phyloP scores from a whole-genome alignment of 179 eudicot genomes.

The Camellia oleifera region DNA sequence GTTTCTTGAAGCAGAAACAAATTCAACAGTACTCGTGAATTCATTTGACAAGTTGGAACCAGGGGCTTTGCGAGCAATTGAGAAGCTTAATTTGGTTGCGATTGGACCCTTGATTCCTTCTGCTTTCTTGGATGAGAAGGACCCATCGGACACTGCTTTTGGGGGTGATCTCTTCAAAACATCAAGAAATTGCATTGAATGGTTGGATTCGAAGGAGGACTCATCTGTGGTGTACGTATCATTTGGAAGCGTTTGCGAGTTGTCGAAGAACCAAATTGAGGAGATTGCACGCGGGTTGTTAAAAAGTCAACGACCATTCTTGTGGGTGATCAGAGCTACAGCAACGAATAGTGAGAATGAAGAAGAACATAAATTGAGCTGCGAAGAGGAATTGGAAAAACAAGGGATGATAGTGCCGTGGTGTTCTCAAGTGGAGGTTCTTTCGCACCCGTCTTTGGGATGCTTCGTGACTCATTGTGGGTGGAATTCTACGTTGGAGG shows the following conservation, averaged over 20 bases:
- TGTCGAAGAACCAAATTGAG: slow-evolving; percentile 12
- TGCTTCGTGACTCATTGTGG: slow-evolving; percentile 30
- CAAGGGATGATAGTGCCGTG: slow-evolving; percentile 26
- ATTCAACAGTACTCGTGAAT: slow-evolving; percentile 34
- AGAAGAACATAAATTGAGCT: not conserved
- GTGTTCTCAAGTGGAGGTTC: slow-evolving; percentile 27
- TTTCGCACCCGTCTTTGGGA: slow-evolving; percentile 22
- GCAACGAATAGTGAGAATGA: not conserved
- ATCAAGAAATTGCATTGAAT: slow-evolving; percentile 13
- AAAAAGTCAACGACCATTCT: slow-evolving; percentile 11
- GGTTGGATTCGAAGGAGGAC: slow-evolving; percentile 17
- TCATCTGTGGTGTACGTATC: slow-evolving; percentile 18
- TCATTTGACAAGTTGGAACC: slow-evolving; percentile 50
- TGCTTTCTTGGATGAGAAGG: not conserved
- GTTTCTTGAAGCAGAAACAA: not conserved
- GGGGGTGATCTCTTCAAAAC: slow-evolving; percentile 8
- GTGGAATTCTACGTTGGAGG: slow-evolving; percentile 27
- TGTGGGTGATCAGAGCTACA: slow-evolving; percentile 21
- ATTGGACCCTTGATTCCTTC: slow-evolving; percentile 15
- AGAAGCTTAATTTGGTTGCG: slow-evolving; percentile 1
- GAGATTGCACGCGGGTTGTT: slow-evolving; percentile 16
- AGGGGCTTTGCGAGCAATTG: slow-evolving; percentile 23
- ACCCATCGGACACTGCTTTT: slow-evolving; percentile 3
- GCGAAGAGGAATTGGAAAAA: slow-evolving; percentile 4
- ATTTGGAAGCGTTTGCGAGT: slow-evolving; percentile 5